A percentile compares a stretch with the other conserved stretches of the same genome.
These are phyloP conservation scores for Infundibulicybe gibba DNA, from an alignment of 768 basidiomycete species.

Conservation along the genomic window DNA sequence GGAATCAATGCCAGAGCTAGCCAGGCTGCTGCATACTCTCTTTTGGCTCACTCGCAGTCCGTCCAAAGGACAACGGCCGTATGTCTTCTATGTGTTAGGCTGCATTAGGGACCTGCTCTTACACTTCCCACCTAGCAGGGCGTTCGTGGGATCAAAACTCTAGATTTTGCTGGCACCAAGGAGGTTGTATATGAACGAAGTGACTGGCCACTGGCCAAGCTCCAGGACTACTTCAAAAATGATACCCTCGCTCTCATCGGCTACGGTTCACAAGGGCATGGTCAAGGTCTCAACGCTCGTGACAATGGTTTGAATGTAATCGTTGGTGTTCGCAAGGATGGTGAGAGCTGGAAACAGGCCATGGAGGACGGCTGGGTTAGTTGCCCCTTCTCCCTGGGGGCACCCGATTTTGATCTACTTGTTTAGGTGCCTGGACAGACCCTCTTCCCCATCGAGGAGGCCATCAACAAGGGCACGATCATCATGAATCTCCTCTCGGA, in stretches of 20 bases:
- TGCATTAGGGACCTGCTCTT: slow-evolving; percentile 1
- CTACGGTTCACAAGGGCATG: slow-evolving; percentile 98
- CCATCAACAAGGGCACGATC: slow-evolving; percentile 92
- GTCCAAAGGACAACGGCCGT: slow-evolving; percentile 28
- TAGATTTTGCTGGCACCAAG: slow-evolving; percentile 93
- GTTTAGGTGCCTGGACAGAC: slow-evolving; percentile 89
- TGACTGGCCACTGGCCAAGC: slow-evolving; percentile 97
- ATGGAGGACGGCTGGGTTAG: slow-evolving; percentile 91
- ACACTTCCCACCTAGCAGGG: slow-evolving; percentile 29
- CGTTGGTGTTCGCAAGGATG: slow-evolving; percentile 95
- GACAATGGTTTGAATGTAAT: slow-evolving; percentile 99
- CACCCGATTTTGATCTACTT: slow-evolving; percentile 4
- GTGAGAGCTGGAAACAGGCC: slow-evolving; percentile 96
- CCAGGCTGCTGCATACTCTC: slow-evolving; percentile 64
- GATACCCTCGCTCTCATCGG: slow-evolving; percentile 99
- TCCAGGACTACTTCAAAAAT: slow-evolving; percentile 99
- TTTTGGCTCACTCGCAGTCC: slow-evolving; percentile 50
- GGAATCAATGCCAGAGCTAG: slow-evolving; percentile 30
- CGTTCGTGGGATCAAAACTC: slow-evolving; percentile 85
- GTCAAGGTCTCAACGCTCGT: slow-evolving; percentile 97
- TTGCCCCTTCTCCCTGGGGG: neutral
- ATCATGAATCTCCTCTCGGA: slow-evolving; percentile 99
- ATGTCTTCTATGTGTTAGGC: slow-evolving; percentile 8
- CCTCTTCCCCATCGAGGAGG: slow-evolving; percentile 97
- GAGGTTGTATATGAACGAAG: slow-evolving; percentile 93